phyloP scores from a whole-genome alignment of 2,329 filamentous ascomycete species.

The Cladophialophora chaetospira region DNA sequence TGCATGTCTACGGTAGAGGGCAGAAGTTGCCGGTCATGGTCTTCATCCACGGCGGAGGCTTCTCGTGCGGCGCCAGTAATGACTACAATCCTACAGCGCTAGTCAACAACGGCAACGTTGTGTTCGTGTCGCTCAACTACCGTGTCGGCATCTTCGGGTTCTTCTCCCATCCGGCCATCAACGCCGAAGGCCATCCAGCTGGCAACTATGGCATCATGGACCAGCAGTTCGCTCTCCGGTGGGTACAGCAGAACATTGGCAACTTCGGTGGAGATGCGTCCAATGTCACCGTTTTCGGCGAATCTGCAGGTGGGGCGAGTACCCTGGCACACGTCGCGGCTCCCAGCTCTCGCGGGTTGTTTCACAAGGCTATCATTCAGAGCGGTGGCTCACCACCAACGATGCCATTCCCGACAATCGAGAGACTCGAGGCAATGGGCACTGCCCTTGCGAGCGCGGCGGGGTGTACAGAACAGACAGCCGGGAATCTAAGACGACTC shows the following conservation, averaged over 20 bases:
- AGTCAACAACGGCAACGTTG: background rate
- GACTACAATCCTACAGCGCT: conserved; percentile 10
- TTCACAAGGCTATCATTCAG: conserved; percentile 8
- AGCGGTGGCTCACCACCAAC: conserved; percentile 8
- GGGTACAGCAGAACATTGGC: conserved; percentile 62
- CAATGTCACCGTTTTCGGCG: conserved; percentile 55
- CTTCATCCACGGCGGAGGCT: conserved; percentile 24
- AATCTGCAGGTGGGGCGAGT: conserved; percentile 16
- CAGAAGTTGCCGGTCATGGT: conserved; percentile 19
- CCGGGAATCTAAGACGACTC: background rate
- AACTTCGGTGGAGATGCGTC: conserved; percentile 62
- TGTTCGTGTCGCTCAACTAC: conserved; percentile 38
- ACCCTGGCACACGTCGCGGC: background rate
- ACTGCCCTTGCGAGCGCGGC: background rate
- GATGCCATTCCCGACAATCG: background rate
- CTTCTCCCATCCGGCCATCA: conserved; percentile 31
- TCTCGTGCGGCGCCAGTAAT: conserved; percentile 10
- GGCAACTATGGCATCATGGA: conserved; percentile 56
- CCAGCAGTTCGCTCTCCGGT: conserved; percentile 60
- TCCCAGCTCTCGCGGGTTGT: background rate
- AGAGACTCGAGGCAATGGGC: background rate
- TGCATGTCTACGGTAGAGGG: background rate
- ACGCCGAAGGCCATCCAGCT: conserved; percentile 35
- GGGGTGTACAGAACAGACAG: conserved; percentile 4
- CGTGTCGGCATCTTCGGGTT: conserved; percentile 40